Evolutionary conservation across 306 rosid genomes (phyloP), one percentile per base, ranked within the genome.

Genomic region (Castanea sativa): DNA sequence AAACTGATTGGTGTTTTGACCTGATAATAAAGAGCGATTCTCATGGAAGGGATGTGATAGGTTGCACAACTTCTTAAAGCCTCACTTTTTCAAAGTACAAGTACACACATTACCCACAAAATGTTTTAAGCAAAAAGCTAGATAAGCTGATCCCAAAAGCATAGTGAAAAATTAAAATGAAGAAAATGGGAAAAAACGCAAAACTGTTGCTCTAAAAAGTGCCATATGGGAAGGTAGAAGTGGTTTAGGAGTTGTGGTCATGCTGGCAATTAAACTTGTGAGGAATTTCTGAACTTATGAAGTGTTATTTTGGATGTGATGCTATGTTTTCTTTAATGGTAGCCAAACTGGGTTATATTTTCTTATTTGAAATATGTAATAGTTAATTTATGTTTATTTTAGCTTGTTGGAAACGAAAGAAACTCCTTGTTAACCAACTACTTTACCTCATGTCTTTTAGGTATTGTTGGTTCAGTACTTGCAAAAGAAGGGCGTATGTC

Each of bases 401-500:
- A 45, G 69, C 13, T 69, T 21, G 60, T 21, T 33, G 12, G 30
- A 21, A 55, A 55, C 41, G 43, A 77, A n/a, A 32, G 11, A 52
- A 55, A 76, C 35, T 41, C 29, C 9, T 80, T 27, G 19, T 69
- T 87, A 29, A 83, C 41, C 55, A n/a, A 45, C 30, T 52, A 65
- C 51, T 55, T 67, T 68, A 27, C 59, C 21, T 13, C 73, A n/a
- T 79, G 64, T 64, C 38, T 81, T 82, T 68, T 81, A 96, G 99
- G 99, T 76, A 53, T 96, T 78, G 78, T 89, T 77, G 99, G 99
- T 75, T 93, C 98, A n/a, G 91, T 87, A 43, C 78, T 96, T 78
- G 99, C 96, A 18, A 91, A 93, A 79, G 99, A 96, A 80, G 97
- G 96, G 45, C 82, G 91, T 16, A n/a, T 89, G 6, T 78, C 91